Conservation (phyloP, 192 early-diverging fungal species). For the Podila clonocystis region DNA sequence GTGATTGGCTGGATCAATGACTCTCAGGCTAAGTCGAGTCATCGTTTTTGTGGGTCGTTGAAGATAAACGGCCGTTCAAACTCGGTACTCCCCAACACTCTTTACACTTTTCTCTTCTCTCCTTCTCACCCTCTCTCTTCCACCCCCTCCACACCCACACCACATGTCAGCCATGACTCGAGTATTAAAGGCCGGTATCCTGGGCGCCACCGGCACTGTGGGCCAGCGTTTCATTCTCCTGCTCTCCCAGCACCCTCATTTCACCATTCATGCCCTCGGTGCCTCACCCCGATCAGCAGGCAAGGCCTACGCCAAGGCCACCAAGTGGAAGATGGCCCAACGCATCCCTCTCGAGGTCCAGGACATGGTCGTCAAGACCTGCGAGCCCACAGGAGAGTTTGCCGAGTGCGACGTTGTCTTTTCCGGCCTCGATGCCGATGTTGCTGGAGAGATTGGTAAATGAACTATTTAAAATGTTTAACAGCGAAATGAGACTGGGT, state of each 20-base stretch:
- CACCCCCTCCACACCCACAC: neutral
- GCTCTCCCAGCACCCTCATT: conserved; percentile 86
- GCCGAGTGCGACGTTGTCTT: conserved; percentile 89
- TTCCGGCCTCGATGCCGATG: conserved; percentile 93
- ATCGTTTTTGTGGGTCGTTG: too few species aligned
- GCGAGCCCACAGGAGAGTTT: conserved; percentile 78
- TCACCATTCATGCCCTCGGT: conserved; percentile 88
- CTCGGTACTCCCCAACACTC: too few species aligned
- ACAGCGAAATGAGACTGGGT: neutral
- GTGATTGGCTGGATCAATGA: too few species aligned
- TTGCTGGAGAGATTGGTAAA: conserved; percentile 90
- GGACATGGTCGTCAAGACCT: conserved; percentile 69
- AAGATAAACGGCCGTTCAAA: too few species aligned
- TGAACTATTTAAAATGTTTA: neutral
- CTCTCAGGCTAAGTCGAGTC: too few species aligned
- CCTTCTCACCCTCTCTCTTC: neutral
- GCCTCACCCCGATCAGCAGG: conserved; percentile 93
- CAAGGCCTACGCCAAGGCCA: conserved; percentile 80
- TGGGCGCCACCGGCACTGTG: conserved; percentile 98
- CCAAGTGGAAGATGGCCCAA: conserved; percentile 90
- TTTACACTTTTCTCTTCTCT: neutral
- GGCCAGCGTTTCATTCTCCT: conserved; percentile 97
- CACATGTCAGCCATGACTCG: conserved; percentile 21
- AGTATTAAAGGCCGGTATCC: conserved; percentile 81
- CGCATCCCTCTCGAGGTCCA: conserved; percentile 73